Base-by-base conservation (phyloP, 305 asterid species). In the Nicotiana rustica region DNA sequence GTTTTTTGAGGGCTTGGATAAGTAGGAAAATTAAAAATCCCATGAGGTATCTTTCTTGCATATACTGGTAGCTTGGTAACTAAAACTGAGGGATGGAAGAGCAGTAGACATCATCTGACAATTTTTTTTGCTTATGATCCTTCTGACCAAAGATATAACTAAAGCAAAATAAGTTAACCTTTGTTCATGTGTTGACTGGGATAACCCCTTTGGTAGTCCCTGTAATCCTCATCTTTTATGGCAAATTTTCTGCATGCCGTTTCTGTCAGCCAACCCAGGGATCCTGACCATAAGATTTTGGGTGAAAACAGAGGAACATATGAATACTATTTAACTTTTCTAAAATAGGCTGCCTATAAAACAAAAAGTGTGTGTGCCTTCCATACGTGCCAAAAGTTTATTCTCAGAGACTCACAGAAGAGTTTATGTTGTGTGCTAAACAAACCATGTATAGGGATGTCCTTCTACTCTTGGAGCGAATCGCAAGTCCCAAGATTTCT, bases 381-480 rank as follows among this genome's bases (percentile, higher is more conserved):
- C 79, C 64, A 25, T 25, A 75, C 55, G 10, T 29, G 47, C 29
- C 25, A 14, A 73, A 44, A 38, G 21, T 75, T 52, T 73, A 25
- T 21, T 25, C 64, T 49, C 79, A 49, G 25, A 73, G 62, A 6
- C 64, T 7, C 38, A 25, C 36, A 17, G 62, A 70, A 70, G 64
- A 52, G 25, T 75, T 47, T 75, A 52, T 75, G 13, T 75, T 25
- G 65, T 75, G 65, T 82, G 81, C 87, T 88, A 67, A 83, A 71
- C 80, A 79, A 78, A 81, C 7, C 36, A 68, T 65, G 79, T 80
- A 69, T 82, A 96, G 99, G 99, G 99, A 78, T 96, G 99, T 84
- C 99, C 99, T 8, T 87, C 98, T 85, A 96, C 99, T 15, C 98
- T 96, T 61, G 99, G 99, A 86, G 97, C 97, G 55, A 92, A 85